Base-by-base conservation (phyloP, 2,329 filamentous ascomycete species). In the Fusarium mangiferae region DNA sequence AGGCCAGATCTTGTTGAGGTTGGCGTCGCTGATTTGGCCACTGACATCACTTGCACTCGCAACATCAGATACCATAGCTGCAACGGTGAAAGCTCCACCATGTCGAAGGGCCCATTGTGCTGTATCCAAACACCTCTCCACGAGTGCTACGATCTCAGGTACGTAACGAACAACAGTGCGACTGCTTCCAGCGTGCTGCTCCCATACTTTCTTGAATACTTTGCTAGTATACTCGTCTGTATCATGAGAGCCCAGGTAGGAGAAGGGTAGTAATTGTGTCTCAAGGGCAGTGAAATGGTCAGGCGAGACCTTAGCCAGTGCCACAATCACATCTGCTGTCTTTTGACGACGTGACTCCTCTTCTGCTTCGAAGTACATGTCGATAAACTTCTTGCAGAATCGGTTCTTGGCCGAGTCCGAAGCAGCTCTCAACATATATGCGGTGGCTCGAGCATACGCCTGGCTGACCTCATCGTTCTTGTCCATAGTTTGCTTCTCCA, bases 381-480 rank as follows among this genome's bases (percentile, higher is more conserved):
- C 89, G 70, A 92, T 89, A 7, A 90, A 84, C 66, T 85, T 84
- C 18, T 84, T 80, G 41, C 86, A 87, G 70, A 91, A 90, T 11
- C 84, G 82, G 44, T 86, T 81, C 54, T 88, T 87, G 17, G 85
- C 81, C 15, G 85, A 82, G 18, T 88, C 83, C 15, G 86, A 84
- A 1, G 86, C 87, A 5, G 87, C 83, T 36, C 90, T 90, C 75
- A 96, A 88, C 62, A 98, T 87, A 80, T 98, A 98, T 0, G 96
- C 96, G 28, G 94, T 90, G 7, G 95, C 92, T 60, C 91, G 91
- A 26, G 95, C 96, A 80, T 98, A 99, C 5, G 93, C 93, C 70
- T 93, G 92, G 79, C 93, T 95, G 64, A 98, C 95, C 24, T 97
- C 96, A 76, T 98, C 95, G 79, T 99, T 99, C 72, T 93, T 92